Percentiles rank a stretch among this genome's conserved stretches.
These are phyloP conservation scores for Colletotrichum cuscutae DNA, from an alignment of 2,329 filamentous ascomycete genomes.

Conservation along the genomic window DNA sequence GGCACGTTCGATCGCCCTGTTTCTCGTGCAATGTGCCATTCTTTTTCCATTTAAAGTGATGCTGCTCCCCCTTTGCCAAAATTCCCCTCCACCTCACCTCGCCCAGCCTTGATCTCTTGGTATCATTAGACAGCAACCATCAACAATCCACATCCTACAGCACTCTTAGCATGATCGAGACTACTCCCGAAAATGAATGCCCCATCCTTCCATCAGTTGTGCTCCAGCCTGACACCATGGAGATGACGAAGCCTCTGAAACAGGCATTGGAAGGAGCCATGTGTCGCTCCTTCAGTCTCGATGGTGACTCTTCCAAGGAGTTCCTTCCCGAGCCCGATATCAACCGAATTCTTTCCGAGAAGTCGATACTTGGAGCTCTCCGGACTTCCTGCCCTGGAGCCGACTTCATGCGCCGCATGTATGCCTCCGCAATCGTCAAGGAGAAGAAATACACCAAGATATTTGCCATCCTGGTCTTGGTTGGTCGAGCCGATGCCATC, in stretches of 20 bases:
- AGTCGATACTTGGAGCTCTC: background rate
- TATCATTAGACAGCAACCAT: background rate
- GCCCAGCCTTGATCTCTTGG: background rate
- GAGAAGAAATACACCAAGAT: background rate
- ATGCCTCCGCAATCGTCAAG: background rate
- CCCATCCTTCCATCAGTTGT: background rate
- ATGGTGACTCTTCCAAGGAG: background rate
- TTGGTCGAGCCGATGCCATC: background rate
- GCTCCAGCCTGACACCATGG: background rate
- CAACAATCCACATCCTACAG: background rate
- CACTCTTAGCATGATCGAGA: background rate
- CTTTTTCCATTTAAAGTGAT: background rate
- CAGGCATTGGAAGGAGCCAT: background rate
- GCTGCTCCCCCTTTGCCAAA: background rate
- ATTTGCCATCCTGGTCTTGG: background rate
- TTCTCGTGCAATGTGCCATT: background rate
- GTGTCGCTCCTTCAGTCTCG: background rate
- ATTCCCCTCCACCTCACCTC: background rate
- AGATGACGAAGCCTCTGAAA: background rate
- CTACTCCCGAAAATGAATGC: background rate
- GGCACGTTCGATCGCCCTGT: background rate
- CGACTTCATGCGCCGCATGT: background rate
- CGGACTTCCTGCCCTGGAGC: background rate
- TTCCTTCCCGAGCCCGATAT: background rate
- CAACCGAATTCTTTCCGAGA: background rate